Evolutionary conservation across 345 rosid species (phyloP), one percentile per base, ranked within the genome.

Genomic region (Eucalyptus curtisii): DNA sequence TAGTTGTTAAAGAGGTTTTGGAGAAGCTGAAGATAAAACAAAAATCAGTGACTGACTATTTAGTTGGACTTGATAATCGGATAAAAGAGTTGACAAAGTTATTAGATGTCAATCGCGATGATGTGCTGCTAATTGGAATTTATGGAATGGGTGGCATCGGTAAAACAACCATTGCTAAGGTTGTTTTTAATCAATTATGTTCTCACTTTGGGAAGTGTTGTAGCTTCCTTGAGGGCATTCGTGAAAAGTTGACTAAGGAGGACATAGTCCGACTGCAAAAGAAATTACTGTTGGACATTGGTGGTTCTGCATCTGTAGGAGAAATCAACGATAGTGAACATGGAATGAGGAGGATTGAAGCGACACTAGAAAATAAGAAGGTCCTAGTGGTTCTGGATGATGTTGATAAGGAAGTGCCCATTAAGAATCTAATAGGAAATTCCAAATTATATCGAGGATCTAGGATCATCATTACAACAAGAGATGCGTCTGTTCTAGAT

Each of bases 401-500:
- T 15, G 50, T 49, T 49, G 52, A 49, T 49, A 6, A 49, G 19
- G 1, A 2, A 49, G 52, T 1, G 19, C 19, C 1, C 52, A 49
- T 49, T 15, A 15, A 49, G 3, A 49, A 49, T 5, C 19, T 49
- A 14, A 0, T 49, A 49, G 52, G 52, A 1, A 49, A 49, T 49
- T 49, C 52, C 52, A 49, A 49, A 15, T 49, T 49, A 49, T 2
- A 5, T 49, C 19, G 0, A 49, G 52, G 52, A 49, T 49, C 19
- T 5, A 49, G 52, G 52, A 49, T 49, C 5, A 49, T 49, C 1
- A 15, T 49, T 49, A 49, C 52, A 15, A 2, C 52, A 49, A 49
- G 52, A 15, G 1, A 49, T 19, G 15, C 1, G 2, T 1, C 1
- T 49, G 3, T 15, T 49, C 0, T 15, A 3, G 0, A 49, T 15